These are phyloP conservation scores for Amylocystis lapponica DNA, from an alignment of 768 basidiomycete species.

Conservation along the genomic window DNA sequence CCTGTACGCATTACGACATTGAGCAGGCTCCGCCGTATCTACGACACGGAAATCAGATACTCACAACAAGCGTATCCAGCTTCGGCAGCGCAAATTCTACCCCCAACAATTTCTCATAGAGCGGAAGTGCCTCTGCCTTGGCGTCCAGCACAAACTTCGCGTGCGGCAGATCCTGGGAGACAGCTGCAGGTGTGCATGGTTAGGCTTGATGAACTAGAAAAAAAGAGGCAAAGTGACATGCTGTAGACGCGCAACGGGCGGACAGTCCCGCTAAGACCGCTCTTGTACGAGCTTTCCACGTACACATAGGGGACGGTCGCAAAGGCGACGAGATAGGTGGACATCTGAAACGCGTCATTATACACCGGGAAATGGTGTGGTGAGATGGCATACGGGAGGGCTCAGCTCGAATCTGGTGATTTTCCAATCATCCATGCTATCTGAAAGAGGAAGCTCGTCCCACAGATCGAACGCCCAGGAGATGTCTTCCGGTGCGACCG, in stretches of 20 bases:
- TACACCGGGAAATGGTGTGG: neutral
- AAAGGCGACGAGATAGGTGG: constrained; percentile 83
- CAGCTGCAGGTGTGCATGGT: constrained; percentile 41
- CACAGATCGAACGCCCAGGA: constrained; percentile 8
- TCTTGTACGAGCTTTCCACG: constrained; percentile 71
- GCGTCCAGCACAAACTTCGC: constrained; percentile 86
- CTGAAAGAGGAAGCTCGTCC: constrained; percentile 20
- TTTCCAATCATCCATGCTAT: constrained; percentile 61
- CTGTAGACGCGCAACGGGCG: constrained; percentile 85
- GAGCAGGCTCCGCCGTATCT: neutral
- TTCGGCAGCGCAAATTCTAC: constrained; percentile 93
- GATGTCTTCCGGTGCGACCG: constrained; percentile 20
- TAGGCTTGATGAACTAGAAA: neutral
- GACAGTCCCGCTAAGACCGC: constrained; percentile 74
- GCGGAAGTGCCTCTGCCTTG: constrained; percentile 75
- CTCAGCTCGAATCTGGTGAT: constrained; percentile 77
- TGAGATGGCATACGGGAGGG: constrained; percentile 44
- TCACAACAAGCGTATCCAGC: constrained; percentile 81
- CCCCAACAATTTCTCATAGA: constrained; percentile 90
- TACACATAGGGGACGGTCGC: constrained; percentile 80
- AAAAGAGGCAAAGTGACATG: constrained; percentile 17
- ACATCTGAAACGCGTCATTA: constrained; percentile 43
- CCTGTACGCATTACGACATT: constrained; percentile 29
- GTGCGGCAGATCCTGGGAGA: constrained; percentile 77
- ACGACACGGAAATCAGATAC: constrained; percentile 13